These are phyloP conservation scores for Physcia stellaris DNA, from an alignment of 495 filamentous ascomycete genomes.

Conservation along the genomic window DNA sequence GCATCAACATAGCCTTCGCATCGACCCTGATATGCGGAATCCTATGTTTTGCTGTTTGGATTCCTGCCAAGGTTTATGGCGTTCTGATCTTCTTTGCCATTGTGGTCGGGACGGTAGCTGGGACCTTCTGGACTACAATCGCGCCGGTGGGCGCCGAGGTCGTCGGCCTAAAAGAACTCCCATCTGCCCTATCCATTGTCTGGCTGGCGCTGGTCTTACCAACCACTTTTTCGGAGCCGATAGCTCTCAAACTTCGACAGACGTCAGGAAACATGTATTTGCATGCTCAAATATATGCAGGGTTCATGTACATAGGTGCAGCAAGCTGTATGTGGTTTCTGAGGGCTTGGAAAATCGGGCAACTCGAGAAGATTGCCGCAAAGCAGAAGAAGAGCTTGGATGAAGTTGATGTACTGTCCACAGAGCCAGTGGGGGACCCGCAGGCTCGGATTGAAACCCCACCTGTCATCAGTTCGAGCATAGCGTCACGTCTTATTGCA, in stretches of 20 bases:
- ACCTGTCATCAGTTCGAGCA: slow-evolving; percentile 3
- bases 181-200: slow-evolving; percentile 57
- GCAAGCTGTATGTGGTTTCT: slow-evolving; percentile 38
- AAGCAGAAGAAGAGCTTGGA: slow-evolving; percentile 5
- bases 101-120: slow-evolving; percentile 48
- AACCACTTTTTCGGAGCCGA: slow-evolving; percentile 56
- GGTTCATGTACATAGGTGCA: slow-evolving; percentile 44
- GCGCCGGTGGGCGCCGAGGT: slow-evolving; percentile 67
- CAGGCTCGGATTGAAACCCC: not conserved
- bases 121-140: slow-evolving; percentile 57
- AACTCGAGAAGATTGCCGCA: slow-evolving; percentile 10
- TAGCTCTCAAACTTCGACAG: slow-evolving; percentile 44
- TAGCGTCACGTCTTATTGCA: slow-evolving; percentile 8
- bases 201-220: slow-evolving; percentile 66
- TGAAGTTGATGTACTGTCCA: slow-evolving; percentile 3
- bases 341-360: slow-evolving; percentile 20
- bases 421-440: slow-evolving; percentile 1
- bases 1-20: slow-evolving; percentile 50
- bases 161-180: slow-evolving; percentile 57
- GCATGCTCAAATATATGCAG: slow-evolving; percentile 47
- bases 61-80: slow-evolving; percentile 43
- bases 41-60: slow-evolving; percentile 55
- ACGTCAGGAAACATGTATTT: slow-evolving; percentile 35
- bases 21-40: slow-evolving; percentile 48
- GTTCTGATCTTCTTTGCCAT: slow-evolving; percentile 54